Percentiles rank a stretch among this genome's conserved stretches.
These are phyloP conservation scores for Cutaneotrichosporon sp. DNA, from an alignment of 1,284 basidiomycete species.

Conservation along the genomic window DNA sequence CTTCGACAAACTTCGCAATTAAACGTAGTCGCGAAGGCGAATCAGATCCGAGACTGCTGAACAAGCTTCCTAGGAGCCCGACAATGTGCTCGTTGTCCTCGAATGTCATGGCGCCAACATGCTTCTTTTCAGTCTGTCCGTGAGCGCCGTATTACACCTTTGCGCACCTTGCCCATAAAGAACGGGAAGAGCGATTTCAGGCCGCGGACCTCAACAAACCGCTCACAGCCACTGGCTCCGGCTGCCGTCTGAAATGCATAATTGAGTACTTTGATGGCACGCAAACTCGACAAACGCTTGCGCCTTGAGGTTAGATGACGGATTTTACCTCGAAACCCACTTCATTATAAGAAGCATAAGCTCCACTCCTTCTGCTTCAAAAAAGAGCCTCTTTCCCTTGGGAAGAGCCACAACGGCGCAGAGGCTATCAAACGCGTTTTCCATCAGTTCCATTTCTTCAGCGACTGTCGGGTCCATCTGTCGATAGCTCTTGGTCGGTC, in stretches of 20 bases:
- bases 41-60: slow-evolving; percentile 84
- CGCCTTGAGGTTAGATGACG: slow-evolving; percentile 54
- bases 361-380: slow-evolving; percentile 89
- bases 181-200: slow-evolving; percentile 82
- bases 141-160: slow-evolving; percentile 1
- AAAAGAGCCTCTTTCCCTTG: slow-evolving; percentile 71
- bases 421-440: slow-evolving; percentile 85
- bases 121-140: slow-evolving; percentile 52
- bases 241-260: slow-evolving; percentile 78
- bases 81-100: slow-evolving; percentile 84
- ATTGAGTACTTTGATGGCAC: slow-evolving; percentile 84
- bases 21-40: slow-evolving; percentile 73
- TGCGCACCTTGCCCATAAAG: slow-evolving; percentile 83
- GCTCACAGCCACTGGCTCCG: slow-evolving; percentile 70
- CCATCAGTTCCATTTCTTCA: slow-evolving; percentile 95
- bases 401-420: slow-evolving; percentile 74
- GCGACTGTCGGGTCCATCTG: slow-evolving; percentile 71
- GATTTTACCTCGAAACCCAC: slow-evolving; percentile 55
- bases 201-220: slow-evolving; percentile 81
- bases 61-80: slow-evolving; percentile 78
- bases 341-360: slow-evolving; percentile 96
- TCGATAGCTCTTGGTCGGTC: slow-evolving; percentile 66
- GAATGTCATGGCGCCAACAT: slow-evolving; percentile 56
- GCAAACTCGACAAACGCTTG: slow-evolving; percentile 69
- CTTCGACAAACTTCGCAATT: slow-evolving; percentile 88